Base-by-base conservation (phyloP, 371 early-diverging fungal species). In the Syncephalastrum contaminatum region DNA sequence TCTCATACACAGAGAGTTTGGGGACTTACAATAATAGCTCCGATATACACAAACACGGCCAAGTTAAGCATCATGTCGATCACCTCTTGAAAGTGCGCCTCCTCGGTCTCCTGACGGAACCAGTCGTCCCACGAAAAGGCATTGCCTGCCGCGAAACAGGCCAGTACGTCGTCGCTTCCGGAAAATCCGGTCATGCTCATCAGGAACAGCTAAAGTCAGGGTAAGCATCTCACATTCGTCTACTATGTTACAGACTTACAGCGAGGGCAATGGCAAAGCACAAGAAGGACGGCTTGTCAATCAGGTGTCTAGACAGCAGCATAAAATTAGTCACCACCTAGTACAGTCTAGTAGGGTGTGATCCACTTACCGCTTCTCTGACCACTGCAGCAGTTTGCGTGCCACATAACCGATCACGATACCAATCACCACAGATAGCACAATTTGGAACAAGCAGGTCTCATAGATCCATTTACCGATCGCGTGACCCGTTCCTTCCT, bases 41-140 rank as follows among this genome's bases (percentile, higher is more conserved):
- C 99, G 62, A 99, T 88, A 62, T 90, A 93, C 27, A 98, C 84
- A 74, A 99, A 99, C 51, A 94, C 91, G 1, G 94, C 67, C 59
- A 91, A 67, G 70, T 94, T 96, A 59, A 98, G 73, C 54, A 98
- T 69, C 71, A 88, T 86, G 65, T 98, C 99, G 53, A 98, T 82
- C 4, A 93, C 90, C 58, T 97, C 97, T 64, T 95, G 94, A 21
- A 97, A 80, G 25, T 94, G 90, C 0, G 91, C 87, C 56, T 93
- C 92, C 53, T 88, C 83, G 39, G 89, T 89, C 60, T 96, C 94
- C 20, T 86, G 63, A 30, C 87, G 81, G 73, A 95, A 95, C 92
- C 94, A 95, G 53, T 89, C 90, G 59, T 93, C 91, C 92, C 92
- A 94, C 5, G 93, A 85, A 63, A 96, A 91, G 10, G 87, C 85